Base-by-base conservation (phyloP, 805 yeast species). In the Candida chilensis region DNA sequence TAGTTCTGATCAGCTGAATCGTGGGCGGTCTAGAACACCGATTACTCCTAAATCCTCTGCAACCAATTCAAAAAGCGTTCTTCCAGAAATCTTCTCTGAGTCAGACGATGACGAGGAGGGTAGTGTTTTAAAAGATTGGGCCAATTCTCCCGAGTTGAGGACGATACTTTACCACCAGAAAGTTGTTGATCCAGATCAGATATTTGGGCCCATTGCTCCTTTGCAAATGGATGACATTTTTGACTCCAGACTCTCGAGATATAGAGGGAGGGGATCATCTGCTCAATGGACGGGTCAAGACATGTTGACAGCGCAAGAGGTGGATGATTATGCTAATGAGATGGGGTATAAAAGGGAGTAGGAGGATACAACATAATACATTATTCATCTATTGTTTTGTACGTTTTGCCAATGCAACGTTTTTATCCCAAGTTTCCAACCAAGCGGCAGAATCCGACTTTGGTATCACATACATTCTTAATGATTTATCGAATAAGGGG, bases 391-490 rank as follows among this genome's bases (percentile, higher is more conserved):
- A 27, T 26, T 25, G 20, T 14, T 16, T 11, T 1, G 30, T 24
- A 45, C 77, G 61, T 40, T 61, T 72, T 20, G 66, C 62, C 28
- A 82, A 42, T 5, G 82, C 85, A 15, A 57, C 58, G 16, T 64
- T 62, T 47, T 77, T 80, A 37, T 65, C 67, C 92, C 94, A 82
- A 4, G 52, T 57, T 1, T 60, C 41, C 20, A 85, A 45, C 95
- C 95, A 88, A 5, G 47, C 60, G 14, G 65, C 59, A 3, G 81
- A 63, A 27, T 78, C 79, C 4, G 47, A 57, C 48, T 79, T 84
- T 6, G 96, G 95, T 14, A 88, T 88, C 17, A 85, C 71, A 42
- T 78, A 86, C 7, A 90, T 46, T 39, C 86, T 68, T 35, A 85
- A 63, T 24, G 80, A 64, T 36, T 71, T 67, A 44, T 88, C 95